Base-by-base conservation (phyloP, 2,329 filamentous ascomycete species). In the Exophiala aquamarina region DNA sequence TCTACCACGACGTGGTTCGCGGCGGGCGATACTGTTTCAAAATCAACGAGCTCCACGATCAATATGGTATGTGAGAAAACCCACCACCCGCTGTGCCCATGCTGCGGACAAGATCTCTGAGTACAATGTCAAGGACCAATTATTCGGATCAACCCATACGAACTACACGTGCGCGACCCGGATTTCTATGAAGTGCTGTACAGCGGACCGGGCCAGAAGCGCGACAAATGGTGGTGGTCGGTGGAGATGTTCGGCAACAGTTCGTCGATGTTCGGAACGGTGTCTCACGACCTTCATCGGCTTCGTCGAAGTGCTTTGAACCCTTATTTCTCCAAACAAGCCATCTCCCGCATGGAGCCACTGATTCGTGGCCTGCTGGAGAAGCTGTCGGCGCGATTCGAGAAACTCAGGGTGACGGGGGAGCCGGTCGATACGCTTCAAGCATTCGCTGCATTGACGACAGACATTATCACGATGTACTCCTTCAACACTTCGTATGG, bases 371-470 rank as follows among this genome's bases (percentile, higher is more conserved):
- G 39, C 11, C 57, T 59, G 15, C 55, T 62, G 9, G 51, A 56
- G 17, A 57, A 56, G 33, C 46, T 66, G 5, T 54, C 26, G 36
- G 23, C 26, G 9, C 52, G 56, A 8, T 37, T 59, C 15, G 42
- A 41, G 21, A 23, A 39, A 31, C 46, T 43, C 38, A 41, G 28
- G 4, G 39, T 44, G 19, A 44, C 47, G 2, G 35, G 33, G 10
- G 40, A 52, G 23, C 38, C 46, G 4, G 40, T 59, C 19, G 19
- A 44, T 9, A 29, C 49, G 5, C 23, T 33, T 19, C 18, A 41
- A 10, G 60, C 67, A 0, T 71, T 69, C 40, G 67, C 64, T 17
- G 70, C 69, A 15, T 62, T 70, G 41, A 57, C 55, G 3, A 55
- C 36, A 18, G 58, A 60, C 37, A 42, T 60, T 14, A 52, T 59